phyloP scores from a whole-genome alignment of 1,284 basidiomycete genomes.

The Irpex sp. region DNA sequence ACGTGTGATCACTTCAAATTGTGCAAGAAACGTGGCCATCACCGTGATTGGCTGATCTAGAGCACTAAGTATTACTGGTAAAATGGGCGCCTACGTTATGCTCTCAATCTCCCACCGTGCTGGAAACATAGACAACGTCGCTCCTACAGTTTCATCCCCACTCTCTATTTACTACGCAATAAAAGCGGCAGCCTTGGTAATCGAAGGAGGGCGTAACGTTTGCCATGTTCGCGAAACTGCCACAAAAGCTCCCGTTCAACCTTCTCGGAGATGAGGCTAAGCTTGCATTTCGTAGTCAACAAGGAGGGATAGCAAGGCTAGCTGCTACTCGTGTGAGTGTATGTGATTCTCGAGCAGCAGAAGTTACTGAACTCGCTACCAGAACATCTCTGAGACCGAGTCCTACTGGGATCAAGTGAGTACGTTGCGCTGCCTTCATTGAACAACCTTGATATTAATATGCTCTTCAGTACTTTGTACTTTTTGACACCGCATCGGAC shows the following conservation, averaged over 20 bases:
- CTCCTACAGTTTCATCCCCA: not conserved
- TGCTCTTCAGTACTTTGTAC: conserved; percentile 62
- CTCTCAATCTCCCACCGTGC: not conserved
- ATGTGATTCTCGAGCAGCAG: conserved; percentile 13
- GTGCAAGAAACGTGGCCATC: no score
- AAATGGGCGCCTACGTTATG: not conserved
- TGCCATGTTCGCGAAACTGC: conserved; percentile 49
- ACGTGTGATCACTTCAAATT: no score
- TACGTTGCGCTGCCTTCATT: conserved; percentile 6
- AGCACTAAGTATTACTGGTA: not conserved
- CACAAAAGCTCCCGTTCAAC: conserved; percentile 73
- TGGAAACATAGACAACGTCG: not conserved
- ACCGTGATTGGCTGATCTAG: no score
- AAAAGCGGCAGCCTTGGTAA: not conserved
- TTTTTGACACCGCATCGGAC: conserved; percentile 87
- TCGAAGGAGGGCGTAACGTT: not conserved
- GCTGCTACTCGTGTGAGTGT: conserved; percentile 62
- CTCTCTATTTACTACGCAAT: not conserved
- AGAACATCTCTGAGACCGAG: conserved; percentile 75
- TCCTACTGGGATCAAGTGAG: conserved; percentile 83
- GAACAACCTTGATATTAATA: conserved; percentile 12
- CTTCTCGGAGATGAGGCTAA: conserved; percentile 85
- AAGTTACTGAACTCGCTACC: conserved; percentile 5
- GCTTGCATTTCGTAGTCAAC: conserved; percentile 80
- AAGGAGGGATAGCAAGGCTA: conserved; percentile 75